Conservation (phyloP, 2,329 filamentous ascomycete genomes). For the Pyricularia pennisetigena region DNA sequence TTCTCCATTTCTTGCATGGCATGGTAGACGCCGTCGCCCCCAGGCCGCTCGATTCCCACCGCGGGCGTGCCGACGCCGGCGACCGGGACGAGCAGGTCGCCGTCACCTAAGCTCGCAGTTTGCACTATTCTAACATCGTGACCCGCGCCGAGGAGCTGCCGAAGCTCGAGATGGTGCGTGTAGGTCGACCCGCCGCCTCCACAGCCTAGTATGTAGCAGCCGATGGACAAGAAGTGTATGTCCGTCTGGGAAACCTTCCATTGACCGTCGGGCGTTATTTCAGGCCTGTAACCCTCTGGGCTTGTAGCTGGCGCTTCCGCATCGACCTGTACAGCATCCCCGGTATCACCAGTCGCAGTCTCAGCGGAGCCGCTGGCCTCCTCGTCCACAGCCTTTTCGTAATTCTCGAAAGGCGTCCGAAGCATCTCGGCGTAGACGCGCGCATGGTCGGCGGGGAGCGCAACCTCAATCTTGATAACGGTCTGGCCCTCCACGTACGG, state of each 20-base stretch:
- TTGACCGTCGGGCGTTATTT: constrained; percentile 31
- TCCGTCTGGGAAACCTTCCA: constrained; percentile 52
- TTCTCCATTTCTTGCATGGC: constrained; percentile 21
- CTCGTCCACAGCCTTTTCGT: not conserved
- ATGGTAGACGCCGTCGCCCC: constrained; percentile 2
- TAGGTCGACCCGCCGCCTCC: constrained; percentile 50
- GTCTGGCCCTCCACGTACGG: constrained; percentile 17
- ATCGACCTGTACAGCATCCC: not conserved
- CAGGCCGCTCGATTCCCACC: constrained; percentile 39
- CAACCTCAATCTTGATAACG: constrained; percentile 39
- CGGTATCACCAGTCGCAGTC: not conserved
- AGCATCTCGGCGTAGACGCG: constrained; percentile 27
- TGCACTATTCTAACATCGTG: constrained; percentile 40
- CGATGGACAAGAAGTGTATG: constrained; percentile 43
- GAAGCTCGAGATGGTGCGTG: constrained; percentile 37
- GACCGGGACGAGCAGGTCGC: constrained; percentile 43
- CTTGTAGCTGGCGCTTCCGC: constrained; percentile 11
- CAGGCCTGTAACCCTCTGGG: constrained; percentile 34
- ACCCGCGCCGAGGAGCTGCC: constrained; percentile 38
- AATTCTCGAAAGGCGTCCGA: not conserved
- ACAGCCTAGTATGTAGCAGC: constrained; percentile 52
- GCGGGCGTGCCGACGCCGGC: constrained; percentile 50
- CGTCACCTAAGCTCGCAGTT: constrained; percentile 36
- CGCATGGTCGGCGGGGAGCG: constrained; percentile 49
- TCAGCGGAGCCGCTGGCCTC: not conserved